phyloP scores from a whole-genome alignment of 2,329 filamentous ascomycete species.

The Berkeleyomyces basicola region DNA sequence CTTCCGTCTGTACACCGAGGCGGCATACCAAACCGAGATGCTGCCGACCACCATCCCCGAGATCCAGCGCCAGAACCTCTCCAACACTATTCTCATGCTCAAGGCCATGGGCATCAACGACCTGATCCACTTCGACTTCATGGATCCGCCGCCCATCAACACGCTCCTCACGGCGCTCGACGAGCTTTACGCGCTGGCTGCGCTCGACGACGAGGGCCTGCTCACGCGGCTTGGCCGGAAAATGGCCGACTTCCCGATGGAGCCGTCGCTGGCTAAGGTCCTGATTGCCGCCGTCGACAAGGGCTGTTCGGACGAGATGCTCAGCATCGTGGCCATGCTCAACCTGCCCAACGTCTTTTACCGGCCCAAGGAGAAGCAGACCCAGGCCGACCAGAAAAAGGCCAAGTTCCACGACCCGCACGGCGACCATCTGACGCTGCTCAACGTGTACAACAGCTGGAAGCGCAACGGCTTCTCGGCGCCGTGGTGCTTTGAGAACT shows the following conservation, averaged over 20 bases:
- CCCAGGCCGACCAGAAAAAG: constrained; percentile 93
- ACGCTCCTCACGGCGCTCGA: constrained; percentile 95
- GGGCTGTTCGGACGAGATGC: constrained; percentile 80
- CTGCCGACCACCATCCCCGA: constrained; percentile 89
- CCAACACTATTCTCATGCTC: constrained; percentile 87
- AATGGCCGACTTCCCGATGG: constrained; percentile 98
- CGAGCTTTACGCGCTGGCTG: constrained; percentile 81
- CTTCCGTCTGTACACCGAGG: constrained; percentile 88
- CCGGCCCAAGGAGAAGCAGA: constrained; percentile 91
- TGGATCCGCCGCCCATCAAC: constrained; percentile 94
- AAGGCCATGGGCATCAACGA: constrained; percentile 99
- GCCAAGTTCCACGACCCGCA: constrained; percentile 91
- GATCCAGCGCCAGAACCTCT: constrained; percentile 87
- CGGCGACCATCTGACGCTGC: constrained; percentile 82
- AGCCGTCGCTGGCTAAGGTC: constrained; percentile 77
- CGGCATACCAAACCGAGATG: constrained; percentile 94
- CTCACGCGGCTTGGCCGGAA: constrained; percentile 82
- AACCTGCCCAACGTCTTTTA: constrained; percentile 80
- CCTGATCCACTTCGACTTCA: constrained; percentile 91
- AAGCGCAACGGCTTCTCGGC: constrained; percentile 66
- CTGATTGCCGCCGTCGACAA: constrained; percentile 78
- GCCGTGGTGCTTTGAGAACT: constrained; percentile 96
- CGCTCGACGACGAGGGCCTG: constrained; percentile 86
- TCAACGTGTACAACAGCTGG: constrained; percentile 98
- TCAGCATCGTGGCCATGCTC: constrained; percentile 90